Evolutionary conservation across 2,329 filamentous ascomycete species (phyloP).

Genomic region (Colletotrichum musae): DNA sequence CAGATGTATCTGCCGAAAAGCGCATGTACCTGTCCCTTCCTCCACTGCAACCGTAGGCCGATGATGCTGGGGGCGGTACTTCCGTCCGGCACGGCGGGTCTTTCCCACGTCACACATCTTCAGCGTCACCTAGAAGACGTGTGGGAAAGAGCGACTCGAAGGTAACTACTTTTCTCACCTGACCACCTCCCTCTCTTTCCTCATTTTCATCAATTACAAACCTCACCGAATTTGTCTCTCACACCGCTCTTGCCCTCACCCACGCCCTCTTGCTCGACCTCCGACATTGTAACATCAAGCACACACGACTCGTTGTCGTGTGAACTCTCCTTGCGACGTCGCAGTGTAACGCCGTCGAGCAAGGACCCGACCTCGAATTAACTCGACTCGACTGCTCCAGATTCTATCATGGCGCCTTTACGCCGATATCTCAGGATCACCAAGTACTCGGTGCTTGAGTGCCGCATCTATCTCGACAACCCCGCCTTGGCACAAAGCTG

Average conservation of each 20-base stretch:
- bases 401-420: conserved; percentile 81
- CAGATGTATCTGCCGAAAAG: conserved; percentile 1
- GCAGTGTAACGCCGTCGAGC: no score
- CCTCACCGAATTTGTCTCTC: neutral
- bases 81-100: conserved; percentile 5
- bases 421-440: conserved; percentile 92
- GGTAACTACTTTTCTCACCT: neutral
- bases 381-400: neutral
- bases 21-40: conserved; percentile 9
- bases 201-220: neutral
- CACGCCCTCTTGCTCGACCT: no score
- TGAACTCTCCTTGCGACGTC: neutral
- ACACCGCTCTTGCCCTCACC: neutral
- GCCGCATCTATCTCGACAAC: conserved; percentile 94
- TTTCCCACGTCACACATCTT: conserved; percentile 21
- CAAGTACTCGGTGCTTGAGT: conserved; percentile 95
- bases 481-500: conserved; percentile 87
- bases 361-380: no score
- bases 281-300: neutral
- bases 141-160: neutral
- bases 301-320: neutral
- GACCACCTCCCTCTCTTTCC: neutral
- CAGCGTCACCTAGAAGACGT: conserved; percentile 9
- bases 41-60: conserved; percentile 4
- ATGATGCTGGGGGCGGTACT: conserved; percentile 6